Evolutionary conservation across 371 early-diverging fungal species (phyloP).

Genomic region (Umbelopsis sp.): DNA sequence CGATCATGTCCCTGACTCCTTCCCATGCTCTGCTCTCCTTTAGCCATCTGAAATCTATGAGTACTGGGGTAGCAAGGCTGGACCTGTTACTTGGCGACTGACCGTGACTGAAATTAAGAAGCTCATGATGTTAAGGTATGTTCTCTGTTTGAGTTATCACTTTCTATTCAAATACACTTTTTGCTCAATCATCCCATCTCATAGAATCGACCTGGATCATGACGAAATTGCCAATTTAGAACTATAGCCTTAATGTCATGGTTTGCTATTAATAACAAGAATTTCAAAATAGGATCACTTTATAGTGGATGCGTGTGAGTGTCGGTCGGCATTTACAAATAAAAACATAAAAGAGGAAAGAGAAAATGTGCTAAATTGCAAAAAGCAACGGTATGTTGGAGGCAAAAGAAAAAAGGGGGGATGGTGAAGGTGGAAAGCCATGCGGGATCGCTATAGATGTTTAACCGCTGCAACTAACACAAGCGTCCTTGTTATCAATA

Average conservation of each 20-base stretch:
- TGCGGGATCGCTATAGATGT: not conserved
- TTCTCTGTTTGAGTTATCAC: not conserved
- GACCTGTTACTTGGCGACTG: conserved; percentile 67
- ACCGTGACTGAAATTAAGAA: conserved; percentile 67
- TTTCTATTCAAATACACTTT: not conserved
- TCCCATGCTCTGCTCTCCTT: not conserved
- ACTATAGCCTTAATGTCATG: not conserved
- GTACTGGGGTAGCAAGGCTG: conserved; percentile 70
- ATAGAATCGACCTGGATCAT: conserved; percentile 9
- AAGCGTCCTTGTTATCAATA: conserved; percentile 90
- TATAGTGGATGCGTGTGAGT: not conserved
- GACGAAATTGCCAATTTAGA: conserved; percentile 8
- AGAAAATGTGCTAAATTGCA: conserved; percentile 13
- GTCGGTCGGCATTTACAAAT: conserved; percentile 1
- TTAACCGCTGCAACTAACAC: conserved; percentile 89
- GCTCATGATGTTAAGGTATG: conserved; percentile 55
- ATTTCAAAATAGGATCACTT: not conserved
- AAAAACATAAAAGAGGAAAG: conserved; percentile 9
- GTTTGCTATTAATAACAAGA: not conserved
- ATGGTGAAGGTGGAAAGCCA: not conserved
- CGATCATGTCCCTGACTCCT: not conserved
- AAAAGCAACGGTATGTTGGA: not conserved
- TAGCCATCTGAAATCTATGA: conserved; percentile 73
- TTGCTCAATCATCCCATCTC: not conserved
- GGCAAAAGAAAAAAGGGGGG: conserved; percentile 8